These are phyloP conservation scores for Aquilaria agallochum DNA, from an alignment of 441 rosid species.

Conservation along the genomic window DNA sequence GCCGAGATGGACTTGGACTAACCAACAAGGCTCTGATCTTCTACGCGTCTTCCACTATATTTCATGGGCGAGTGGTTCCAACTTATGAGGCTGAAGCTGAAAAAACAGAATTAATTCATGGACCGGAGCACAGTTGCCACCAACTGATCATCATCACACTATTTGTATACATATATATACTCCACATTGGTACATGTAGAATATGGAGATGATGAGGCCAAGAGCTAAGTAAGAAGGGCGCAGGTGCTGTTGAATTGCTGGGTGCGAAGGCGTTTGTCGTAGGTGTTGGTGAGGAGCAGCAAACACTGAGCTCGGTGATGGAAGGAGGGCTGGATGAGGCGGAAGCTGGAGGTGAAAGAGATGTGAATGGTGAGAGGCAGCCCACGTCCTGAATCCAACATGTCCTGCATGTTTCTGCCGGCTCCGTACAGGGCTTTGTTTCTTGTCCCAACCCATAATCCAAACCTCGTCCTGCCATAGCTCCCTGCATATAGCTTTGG, in stretches of 20 bases:
- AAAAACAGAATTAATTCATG: no score
- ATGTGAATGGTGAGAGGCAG: conserved; percentile 49
- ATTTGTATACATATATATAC: no score
- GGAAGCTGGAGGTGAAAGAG: conserved; percentile 38
- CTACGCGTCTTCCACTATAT: no score
- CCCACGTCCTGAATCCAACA: conserved; percentile 63
- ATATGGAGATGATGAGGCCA: no score
- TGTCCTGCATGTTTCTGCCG: conserved; percentile 68
- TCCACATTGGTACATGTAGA: no score
- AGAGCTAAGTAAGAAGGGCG: neutral
- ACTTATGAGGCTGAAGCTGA: no score
- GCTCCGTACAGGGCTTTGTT: conserved; percentile 83
- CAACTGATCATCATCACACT: no score
- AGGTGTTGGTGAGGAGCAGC: conserved; percentile 27
- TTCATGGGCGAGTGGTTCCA: no score
- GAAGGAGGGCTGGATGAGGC: conserved; percentile 51
- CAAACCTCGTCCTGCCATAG: conserved; percentile 30
- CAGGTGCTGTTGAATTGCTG: conserved; percentile 39
- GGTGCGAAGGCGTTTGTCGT: conserved; percentile 34
- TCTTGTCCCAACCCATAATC: conserved; percentile 46
- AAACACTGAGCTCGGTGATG: conserved; percentile 52
- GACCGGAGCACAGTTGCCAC: no score
- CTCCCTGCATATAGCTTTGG: conserved; percentile 46
- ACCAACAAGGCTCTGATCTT: no score
- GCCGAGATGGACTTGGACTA: no score